phyloP scores from a whole-genome alignment of 257 asterid species.

The Solanum acaule region DNA sequence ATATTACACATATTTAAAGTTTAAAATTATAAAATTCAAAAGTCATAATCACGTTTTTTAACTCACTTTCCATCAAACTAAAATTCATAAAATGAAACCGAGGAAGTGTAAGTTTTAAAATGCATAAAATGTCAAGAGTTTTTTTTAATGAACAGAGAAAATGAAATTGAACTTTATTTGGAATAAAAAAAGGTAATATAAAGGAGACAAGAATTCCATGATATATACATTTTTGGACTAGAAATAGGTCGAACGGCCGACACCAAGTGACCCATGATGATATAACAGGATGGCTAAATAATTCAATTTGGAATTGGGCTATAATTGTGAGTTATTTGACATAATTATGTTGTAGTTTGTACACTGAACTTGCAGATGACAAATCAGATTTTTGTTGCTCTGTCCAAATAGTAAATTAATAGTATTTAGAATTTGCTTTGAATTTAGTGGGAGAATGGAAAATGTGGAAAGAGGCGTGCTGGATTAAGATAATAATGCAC shows the following conservation, averaged over 20 bases:
- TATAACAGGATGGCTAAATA: background rate
- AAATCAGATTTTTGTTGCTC: background rate
- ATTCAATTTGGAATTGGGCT: background rate
- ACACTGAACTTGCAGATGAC: background rate
- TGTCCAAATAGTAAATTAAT: background rate
- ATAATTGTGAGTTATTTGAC: background rate
- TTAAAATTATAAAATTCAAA: background rate
- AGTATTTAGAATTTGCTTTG: background rate
- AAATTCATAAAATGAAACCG: too few relatives aligned
- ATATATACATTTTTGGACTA: background rate
- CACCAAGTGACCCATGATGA: background rate
- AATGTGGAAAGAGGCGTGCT: background rate
- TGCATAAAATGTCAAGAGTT: background rate
- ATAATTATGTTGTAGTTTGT: background rate
- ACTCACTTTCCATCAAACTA: background rate
- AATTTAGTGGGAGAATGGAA: background rate
- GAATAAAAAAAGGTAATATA: background rate
- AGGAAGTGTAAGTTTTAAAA: background rate
- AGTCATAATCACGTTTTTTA: too few relatives aligned
- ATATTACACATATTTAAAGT: background rate
- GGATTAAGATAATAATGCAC: background rate
- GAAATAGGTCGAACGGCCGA: background rate
- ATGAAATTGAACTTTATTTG: background rate
- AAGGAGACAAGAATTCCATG: background rate
- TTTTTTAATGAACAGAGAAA: too few relatives aligned